A percentile compares a stretch with the other conserved stretches of the same genome.
Conservation (phyloP, 2,329 filamentous ascomycete genomes). For the Rutstroemia sp. region DNA sequence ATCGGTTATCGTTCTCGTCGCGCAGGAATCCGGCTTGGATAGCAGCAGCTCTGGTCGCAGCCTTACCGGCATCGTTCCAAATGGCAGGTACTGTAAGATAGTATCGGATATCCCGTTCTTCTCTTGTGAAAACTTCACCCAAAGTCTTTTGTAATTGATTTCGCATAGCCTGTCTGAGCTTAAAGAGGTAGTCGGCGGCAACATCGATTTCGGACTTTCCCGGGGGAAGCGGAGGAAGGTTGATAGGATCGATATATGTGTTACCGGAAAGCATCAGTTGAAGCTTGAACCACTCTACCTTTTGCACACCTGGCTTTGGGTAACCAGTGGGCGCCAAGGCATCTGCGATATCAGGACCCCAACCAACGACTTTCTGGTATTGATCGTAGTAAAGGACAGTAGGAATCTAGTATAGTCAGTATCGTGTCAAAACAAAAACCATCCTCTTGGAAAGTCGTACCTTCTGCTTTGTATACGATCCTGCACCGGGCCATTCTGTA, state of each 20-base stretch:
- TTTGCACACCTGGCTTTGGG: slow-evolving; percentile 94
- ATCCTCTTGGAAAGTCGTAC: slow-evolving; percentile 38
- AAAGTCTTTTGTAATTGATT: slow-evolving; percentile 92
- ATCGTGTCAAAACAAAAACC: not conserved
- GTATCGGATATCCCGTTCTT: slow-evolving; percentile 96
- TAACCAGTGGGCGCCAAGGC: slow-evolving; percentile 94
- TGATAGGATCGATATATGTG: slow-evolving; percentile 98
- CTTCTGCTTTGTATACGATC: slow-evolving; percentile 98
- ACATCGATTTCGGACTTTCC: slow-evolving; percentile 99
- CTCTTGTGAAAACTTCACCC: slow-evolving; percentile 94
- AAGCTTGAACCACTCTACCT: slow-evolving; percentile 99
- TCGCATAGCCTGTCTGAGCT: slow-evolving; percentile 94
- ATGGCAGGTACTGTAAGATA: slow-evolving; percentile 98
- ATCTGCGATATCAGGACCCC: slow-evolving; percentile 97
- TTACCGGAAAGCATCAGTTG: slow-evolving; percentile 98
- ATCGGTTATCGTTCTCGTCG: slow-evolving; percentile 93
- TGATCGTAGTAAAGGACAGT: slow-evolving; percentile 99
- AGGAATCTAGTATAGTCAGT: slow-evolving; percentile 61
- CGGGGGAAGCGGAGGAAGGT: slow-evolving; percentile 90
- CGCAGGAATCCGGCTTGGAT: slow-evolving; percentile 95
- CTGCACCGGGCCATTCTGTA: slow-evolving; percentile 96
- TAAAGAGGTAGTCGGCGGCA: slow-evolving; percentile 98
- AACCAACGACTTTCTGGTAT: slow-evolving; percentile 99
- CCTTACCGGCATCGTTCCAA: slow-evolving; percentile 98
- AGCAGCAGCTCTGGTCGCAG: slow-evolving; percentile 87